Evolutionary conservation across 225 moss, liverwort and hornwort genomes (phyloP).

Genomic region (Polytrichum formosum): DNA sequence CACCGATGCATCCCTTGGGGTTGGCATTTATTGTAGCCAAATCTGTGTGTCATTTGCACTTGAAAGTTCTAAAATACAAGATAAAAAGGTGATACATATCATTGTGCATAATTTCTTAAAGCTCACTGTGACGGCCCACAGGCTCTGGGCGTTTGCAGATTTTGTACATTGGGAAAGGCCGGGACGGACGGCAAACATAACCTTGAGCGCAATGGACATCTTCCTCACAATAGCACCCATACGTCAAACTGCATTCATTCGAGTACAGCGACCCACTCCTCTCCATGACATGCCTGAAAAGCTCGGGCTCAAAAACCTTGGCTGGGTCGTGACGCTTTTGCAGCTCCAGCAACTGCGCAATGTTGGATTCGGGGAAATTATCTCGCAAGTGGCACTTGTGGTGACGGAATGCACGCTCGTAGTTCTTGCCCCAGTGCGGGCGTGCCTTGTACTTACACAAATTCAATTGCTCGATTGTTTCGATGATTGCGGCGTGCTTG

Average conservation of each 20-base stretch:
- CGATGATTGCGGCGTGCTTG: constrained; percentile 11
- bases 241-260: constrained; percentile 20
- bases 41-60: too few species aligned
- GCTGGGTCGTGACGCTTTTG: constrained; percentile 42
- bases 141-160: constrained; percentile 18
- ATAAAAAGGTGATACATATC: too few species aligned
- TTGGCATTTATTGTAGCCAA: too few species aligned
- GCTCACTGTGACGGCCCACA: background rate
- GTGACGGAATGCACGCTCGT: constrained; percentile 39
- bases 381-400: constrained; percentile 47
- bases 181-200: constrained; percentile 28
- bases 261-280: constrained; percentile 30
- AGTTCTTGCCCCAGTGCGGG: constrained; percentile 65
- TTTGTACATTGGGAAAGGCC: constrained; percentile 32
- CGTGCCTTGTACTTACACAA: constrained; percentile 57
- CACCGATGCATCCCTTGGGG: too few species aligned
- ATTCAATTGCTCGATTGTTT: constrained; percentile 42
- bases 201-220: constrained; percentile 39
- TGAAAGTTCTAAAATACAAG: too few species aligned
- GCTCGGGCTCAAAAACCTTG: constrained; percentile 47
- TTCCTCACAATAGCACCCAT: constrained; percentile 41
- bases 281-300: constrained; percentile 33
- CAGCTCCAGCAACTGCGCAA: constrained; percentile 26
- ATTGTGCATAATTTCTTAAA: background rate
- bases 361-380: constrained; percentile 32